Base-by-base conservation (phyloP, 2,329 filamentous ascomycete genomes). In the Periconia sp. region DNA sequence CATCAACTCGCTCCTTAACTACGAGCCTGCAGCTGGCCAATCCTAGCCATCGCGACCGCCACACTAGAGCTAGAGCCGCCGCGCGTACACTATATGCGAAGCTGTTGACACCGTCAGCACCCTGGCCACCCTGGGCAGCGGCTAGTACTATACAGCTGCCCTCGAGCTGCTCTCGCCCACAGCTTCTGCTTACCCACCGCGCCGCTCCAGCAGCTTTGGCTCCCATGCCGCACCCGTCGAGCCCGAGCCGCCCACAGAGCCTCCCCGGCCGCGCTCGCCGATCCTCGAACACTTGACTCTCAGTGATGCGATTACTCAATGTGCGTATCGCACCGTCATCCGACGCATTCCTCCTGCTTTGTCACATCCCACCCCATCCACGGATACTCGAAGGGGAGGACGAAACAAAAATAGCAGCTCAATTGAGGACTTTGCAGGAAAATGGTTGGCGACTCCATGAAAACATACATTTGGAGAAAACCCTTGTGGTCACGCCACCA, bases 281-380 rank as follows among this genome's bases (percentile, higher is more conserved):
- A 73, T 74, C 2, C 68, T 77, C 31, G 72, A 76, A 17, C 73
- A 75, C 33, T 77, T n/a, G n/a, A n/a, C n/a, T n/a, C n/a, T n/a
- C n/a, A n/a, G n/a, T n/a, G n/a, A n/a, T n/a, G n/a, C n/a, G n/a
- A n/a, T n/a, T n/a, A n/a, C n/a, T n/a, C n/a, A n/a, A n/a, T n/a
- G n/a, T n/a, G n/a, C n/a, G n/a, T n/a, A n/a, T n/a, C n/a, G n/a
- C n/a, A n/a, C n/a, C n/a, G n/a, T n/a, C n/a, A n/a, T n/a, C n/a
- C n/a, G n/a, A n/a, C n/a, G n/a, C n/a, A n/a, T n/a, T n/a, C n/a
- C n/a, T n/a, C n/a, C n/a, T n/a, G n/a, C n/a, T n/a, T n/a, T n/a
- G n/a, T n/a, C n/a, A n/a, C n/a, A n/a, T n/a, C n/a, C n/a, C n/a
- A n/a, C n/a, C n/a, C n/a, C n/a, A n/a, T n/a, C n/a, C n/a, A n/a